Base-by-base conservation (phyloP, 495 filamentous ascomycete species). In the Penicillium parvum region DNA sequence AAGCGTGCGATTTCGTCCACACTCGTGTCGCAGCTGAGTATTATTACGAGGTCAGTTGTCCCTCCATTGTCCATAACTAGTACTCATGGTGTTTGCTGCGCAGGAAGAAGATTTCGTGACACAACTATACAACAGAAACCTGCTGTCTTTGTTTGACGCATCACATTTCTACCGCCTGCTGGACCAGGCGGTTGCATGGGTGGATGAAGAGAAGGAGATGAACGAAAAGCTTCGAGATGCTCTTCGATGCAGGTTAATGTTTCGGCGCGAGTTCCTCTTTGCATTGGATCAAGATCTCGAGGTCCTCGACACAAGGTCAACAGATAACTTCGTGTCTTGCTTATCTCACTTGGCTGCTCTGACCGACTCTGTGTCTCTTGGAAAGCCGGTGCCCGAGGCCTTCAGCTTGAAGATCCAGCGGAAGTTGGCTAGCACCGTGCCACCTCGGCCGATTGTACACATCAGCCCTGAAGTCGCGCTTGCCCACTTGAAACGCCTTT, bases 51-150 rank as follows among this genome's bases (percentile, higher is more conserved):
- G 88, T 90, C 52, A 52, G 59, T 63, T 16, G n/a, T 11, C 35
- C 5, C 2, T 1, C 16, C 8, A 33, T 26, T 18, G 22, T 21
- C 6, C 27, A 28, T 28, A 28, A 33, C 32, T 10, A 12, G 33
- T 36, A 19, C 32, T 40, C 12, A 45, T 6, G 16, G 27, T 16
- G 34, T 18, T 43, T 37, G 33, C 26, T 41, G 15, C 33, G 29
- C 52, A 94, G 86, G 92, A 98, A 67, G 92, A 98, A 65, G 92
- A 98, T 54, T 96, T 97, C 51, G 85, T 90, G 16, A 87, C 86
- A 3, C 88, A 94, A 59, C 79, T 90, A 0, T 97, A 91, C 60
- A 84, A 88, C 48, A 78, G 90, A 19, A 76, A 74, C 29, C 74
- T 99, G 0, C 66, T 97, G 19, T 76, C 82, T 25, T 61, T 74